Percentiles rank a stretch among this genome's conserved stretches.
phyloP scores from a whole-genome alignment of 768 basidiomycete genomes.

The Hemileccinum rubropunctum region DNA sequence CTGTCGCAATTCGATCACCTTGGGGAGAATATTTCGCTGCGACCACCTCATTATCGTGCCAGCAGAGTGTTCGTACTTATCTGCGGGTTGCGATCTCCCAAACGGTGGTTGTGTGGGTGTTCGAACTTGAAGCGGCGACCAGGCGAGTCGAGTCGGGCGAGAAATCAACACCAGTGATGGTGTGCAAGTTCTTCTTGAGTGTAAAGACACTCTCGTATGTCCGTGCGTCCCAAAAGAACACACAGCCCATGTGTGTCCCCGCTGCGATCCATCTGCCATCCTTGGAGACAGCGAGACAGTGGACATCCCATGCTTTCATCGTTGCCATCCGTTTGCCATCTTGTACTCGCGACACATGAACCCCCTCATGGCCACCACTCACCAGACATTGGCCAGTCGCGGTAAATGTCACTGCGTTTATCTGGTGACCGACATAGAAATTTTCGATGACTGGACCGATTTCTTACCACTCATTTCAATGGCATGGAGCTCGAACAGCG shows the following conservation, averaged over 20 bases:
- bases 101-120: background rate
- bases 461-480: too few relatives aligned
- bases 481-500: too few relatives aligned
- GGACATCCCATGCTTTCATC: background rate
- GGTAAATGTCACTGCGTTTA: background rate
- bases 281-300: background rate
- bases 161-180: constrained; percentile 1
- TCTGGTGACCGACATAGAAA: background rate
- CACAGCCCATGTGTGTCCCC: background rate
- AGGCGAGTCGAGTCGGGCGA: constrained; percentile 2
- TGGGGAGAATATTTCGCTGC: constrained; percentile 1
- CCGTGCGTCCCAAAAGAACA: background rate
- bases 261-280: background rate
- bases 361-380: background rate
- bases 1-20: constrained; percentile 6
- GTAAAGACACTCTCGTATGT: background rate
- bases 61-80: background rate
- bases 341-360: background rate
- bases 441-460: background rate
- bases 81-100: background rate
- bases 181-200: background rate
- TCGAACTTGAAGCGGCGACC: background rate
- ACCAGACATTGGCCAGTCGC: background rate
- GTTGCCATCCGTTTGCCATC: background rate
- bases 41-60: background rate